Evolutionary conservation across 192 early-diverging fungal species (phyloP), one percentile per base, ranked within the genome.

Genomic region (Entomortierella parvispora): DNA sequence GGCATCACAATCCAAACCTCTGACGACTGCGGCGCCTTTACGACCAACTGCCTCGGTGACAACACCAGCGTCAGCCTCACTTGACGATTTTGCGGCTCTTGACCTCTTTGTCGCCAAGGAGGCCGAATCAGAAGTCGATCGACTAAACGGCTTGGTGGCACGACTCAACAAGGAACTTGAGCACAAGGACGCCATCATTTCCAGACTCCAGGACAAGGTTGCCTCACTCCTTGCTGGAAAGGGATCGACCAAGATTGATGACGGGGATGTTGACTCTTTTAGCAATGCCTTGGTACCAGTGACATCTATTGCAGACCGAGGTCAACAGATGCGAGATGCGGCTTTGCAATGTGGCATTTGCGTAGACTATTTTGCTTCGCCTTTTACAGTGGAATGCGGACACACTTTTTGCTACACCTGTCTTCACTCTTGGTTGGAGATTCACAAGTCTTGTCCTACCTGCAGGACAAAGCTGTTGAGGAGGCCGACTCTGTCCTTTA

Each of bases 341-440:
- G 71, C 56, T 10, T 61, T 82, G 18, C 68, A 76, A 31, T 82
- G 80, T 26, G 54, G 55, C 45, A 67, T 82, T 46, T 82, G 80
- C 55, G 65, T 78, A 18, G 80, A 78, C 9, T 82, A 64, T 54
- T 68, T 82, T 49, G 53, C 68, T 4, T 71, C 65, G 9, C 80
- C 80, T 1, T 82, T 57, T 29, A 82, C 80, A 0, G 57, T 78
- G 5, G 68, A 69, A 25, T 82, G 80, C 51, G 80, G 80, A 0
- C 80, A 82, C 58, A 72, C 80, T 1, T 82, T 82, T 42, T 82
- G 80, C 37, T 82, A 78, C 31, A 58, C 58, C 15, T 82, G 80
- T 28, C 28, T 82, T 5, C 57, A 61, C n/a, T 66, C 69, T 5
- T 82, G 80, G 80, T 32, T 82, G 12, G 14, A 59, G 45, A 66